Base-by-base conservation (phyloP, 2,329 filamentous ascomycete species). In the Epichloe coenophiala region DNA sequence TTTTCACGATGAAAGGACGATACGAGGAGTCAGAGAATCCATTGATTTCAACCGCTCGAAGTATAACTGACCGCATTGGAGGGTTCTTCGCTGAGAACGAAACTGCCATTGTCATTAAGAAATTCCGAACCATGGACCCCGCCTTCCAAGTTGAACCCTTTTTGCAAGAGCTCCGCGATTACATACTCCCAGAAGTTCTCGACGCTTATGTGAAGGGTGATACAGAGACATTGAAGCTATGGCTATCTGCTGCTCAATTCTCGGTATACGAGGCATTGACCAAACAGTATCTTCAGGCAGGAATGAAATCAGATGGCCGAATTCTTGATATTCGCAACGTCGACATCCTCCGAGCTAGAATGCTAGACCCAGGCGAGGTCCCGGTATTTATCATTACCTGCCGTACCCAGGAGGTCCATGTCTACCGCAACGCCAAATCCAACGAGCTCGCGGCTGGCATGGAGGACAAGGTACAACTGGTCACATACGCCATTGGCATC, bases 41-140 rank as follows among this genome's bases (percentile, higher is more conserved):
- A 6, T 76, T 98, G 42, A 88, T 98, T 56, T 86, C 83, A 45
- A 97, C 91, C 0, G 93, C 90, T 1, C 85, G 93, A 63, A 89
- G 88, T 66, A 95, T 98, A 59, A 91, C 90, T 35, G 93, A 98
- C 67, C 81, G 86, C 52, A 82, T 98, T 39, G 88, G 86, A 45
- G 89, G 93, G 31, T 98, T 96, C 72, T 98, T 98, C 58, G 93
- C 93, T 55, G 93, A 98, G 68, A 98, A 97, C 67, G 93, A 98
- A 72, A 96, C 89, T 0, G 93, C 93, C 33, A 85, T 84, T 78
- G 93, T 98, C 37, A 95, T 97, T 72, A 97, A 96, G 74, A 95
- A 91, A 68, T 95, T 98, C 76, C 84, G 91, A 45, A 80, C 90
- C 60, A 96, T 97, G 81, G 93, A 98, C 60, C 91, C 93, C 5